Evolutionary conservation across 345 rosid genomes (phyloP).

Genomic region (Eucalyptus pauciflora): DNA sequence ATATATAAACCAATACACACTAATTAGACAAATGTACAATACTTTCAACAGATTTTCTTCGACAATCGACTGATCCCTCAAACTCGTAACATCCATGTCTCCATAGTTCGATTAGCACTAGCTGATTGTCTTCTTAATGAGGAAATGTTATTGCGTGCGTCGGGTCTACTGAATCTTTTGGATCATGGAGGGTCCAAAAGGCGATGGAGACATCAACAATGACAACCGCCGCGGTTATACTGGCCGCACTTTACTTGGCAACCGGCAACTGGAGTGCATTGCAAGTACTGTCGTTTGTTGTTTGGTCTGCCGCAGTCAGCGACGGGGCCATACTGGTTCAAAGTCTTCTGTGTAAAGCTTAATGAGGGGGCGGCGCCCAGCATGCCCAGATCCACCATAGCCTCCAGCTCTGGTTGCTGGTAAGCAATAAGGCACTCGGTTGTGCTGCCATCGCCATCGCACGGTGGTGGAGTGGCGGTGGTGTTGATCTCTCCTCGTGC

Average conservation of each 20-base stretch:
- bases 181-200: no score
- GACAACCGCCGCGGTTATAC: no score
- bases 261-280: no score
- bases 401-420: no score
- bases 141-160: neutral
- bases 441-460: neutral
- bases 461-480: neutral
- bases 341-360: rapidly evolving
- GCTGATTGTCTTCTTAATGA: neutral
- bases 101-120: neutral
- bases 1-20: neutral
- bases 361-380: no score
- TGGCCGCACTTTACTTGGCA: rapidly evolving
- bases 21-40: neutral
- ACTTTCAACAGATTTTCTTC: neutral
- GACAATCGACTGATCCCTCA: neutral
- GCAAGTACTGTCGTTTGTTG: rapidly evolving
- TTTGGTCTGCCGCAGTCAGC: rapidly evolving
- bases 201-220: no score
- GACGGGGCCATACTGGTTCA: rapidly evolving
- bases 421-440: no score
- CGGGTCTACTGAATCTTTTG: no score
- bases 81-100: neutral
- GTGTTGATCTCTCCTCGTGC: neutral
- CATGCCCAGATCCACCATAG: no score